phyloP scores from a whole-genome alignment of 1,139 yeast genomes.

The Hyphopichia fennica region DNA sequence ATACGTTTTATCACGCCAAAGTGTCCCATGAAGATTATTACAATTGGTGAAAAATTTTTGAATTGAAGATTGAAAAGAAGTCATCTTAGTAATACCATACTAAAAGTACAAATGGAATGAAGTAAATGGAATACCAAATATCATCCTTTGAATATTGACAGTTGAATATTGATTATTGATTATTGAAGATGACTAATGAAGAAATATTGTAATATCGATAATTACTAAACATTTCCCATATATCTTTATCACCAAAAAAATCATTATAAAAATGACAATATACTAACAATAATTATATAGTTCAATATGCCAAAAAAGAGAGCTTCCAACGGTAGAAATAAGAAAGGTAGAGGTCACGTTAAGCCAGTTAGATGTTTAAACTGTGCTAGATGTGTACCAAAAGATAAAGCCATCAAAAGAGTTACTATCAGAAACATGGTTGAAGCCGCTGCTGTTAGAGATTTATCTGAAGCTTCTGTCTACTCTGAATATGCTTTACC shows the following conservation, averaged over 20 bases:
- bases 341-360: constrained; percentile 99
- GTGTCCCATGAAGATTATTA: no score
- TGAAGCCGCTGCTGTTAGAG: constrained; percentile 99
- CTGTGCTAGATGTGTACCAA: constrained; percentile 99
- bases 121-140: no score
- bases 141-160: no score
- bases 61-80: no score
- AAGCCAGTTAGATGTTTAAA: constrained; percentile 99
- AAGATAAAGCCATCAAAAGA: constrained; percentile 99
- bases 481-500: constrained; percentile 99
- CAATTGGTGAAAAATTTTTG: no score
- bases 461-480: constrained; percentile 98
- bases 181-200: background rate
- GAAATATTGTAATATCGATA: background rate
- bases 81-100: no score
- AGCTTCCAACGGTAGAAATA: constrained; percentile 99
- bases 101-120: no score
- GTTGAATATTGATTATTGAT: no score
- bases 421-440: constrained; percentile 99
- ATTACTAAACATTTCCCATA: no score
- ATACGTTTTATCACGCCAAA: background rate
- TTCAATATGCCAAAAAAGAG: constrained; percentile 99
- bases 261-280: background rate
- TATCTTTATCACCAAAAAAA: background rate
- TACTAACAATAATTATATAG: constrained; percentile 9